Percentiles rank a stretch among this genome's conserved stretches.
These are phyloP conservation scores for Pseudogymnoascus sp. DNA, from an alignment of 2,329 filamentous ascomycete species.

Conservation along the genomic window DNA sequence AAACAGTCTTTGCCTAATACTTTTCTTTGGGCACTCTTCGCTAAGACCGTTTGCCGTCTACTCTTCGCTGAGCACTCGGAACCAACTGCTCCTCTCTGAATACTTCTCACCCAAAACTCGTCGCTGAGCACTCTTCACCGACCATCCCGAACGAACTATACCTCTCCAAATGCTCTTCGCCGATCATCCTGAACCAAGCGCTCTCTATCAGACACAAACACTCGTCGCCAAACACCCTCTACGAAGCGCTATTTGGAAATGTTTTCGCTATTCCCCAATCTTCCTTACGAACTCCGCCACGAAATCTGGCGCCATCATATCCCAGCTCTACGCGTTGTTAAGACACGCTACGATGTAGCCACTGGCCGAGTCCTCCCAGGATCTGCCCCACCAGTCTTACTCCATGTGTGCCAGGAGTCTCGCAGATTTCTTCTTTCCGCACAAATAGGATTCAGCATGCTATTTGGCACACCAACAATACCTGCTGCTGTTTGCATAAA, in stretches of 20 bases:
- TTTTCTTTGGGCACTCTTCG: background rate
- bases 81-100: background rate
- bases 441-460: background rate
- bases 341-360: background rate
- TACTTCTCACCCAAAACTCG: background rate
- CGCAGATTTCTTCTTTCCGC: background rate
- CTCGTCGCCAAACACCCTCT: background rate
- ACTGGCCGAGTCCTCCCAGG: background rate
- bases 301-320: background rate
- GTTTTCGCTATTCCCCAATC: background rate
- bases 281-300: background rate
- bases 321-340: background rate
- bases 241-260: background rate
- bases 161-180: background rate
- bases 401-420: background rate
- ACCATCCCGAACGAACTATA: background rate
- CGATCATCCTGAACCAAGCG: background rate
- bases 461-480: background rate
- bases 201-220: background rate
- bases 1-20: background rate
- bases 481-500: background rate
- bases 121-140: background rate
- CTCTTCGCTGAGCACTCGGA: background rate
- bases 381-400: background rate
- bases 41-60: background rate